Conservation (phyloP, 2,329 filamentous ascomycete genomes). For the Cercospora zeina region DNA sequence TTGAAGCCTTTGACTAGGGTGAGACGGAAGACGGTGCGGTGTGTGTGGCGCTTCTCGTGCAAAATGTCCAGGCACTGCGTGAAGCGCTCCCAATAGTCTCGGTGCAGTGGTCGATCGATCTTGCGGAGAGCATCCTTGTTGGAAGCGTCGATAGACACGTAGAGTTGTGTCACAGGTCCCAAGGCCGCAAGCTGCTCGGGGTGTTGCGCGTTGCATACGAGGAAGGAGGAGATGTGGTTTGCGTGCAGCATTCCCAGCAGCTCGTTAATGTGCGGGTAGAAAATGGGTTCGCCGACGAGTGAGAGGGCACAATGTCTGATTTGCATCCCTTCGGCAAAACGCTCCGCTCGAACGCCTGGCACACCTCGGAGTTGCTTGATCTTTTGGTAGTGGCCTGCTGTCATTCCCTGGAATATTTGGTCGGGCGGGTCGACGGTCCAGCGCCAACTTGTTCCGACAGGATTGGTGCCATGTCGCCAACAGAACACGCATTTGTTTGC, state of each 20-base stretch:
- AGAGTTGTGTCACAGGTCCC: constrained; percentile 86
- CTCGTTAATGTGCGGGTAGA: constrained; percentile 96
- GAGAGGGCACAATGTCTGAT: constrained; percentile 91
- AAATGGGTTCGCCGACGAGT: constrained; percentile 95
- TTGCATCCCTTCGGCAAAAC: constrained; percentile 87
- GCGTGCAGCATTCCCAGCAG: constrained; percentile 79
- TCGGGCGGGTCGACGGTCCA: constrained; percentile 93
- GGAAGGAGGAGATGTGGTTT: constrained; percentile 86
- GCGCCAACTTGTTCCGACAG: constrained; percentile 93
- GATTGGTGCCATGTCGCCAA: constrained; percentile 97
- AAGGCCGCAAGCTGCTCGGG: constrained; percentile 83
- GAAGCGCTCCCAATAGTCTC: constrained; percentile 98
- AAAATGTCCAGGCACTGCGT: constrained; percentile 86
- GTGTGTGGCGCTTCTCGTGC: constrained; percentile 75
- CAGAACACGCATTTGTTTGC: constrained; percentile 99
- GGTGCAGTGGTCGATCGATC: constrained; percentile 88
- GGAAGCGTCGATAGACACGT: constrained; percentile 92
- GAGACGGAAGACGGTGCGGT: constrained; percentile 90
- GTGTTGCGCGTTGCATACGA: constrained; percentile 97
- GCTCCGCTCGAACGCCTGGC: constrained; percentile 85
- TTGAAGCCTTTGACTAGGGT: constrained; percentile 99
- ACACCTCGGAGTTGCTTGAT: constrained; percentile 97
- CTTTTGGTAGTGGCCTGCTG: constrained; percentile 90
- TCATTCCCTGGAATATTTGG: constrained; percentile 85
- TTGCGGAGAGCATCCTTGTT: constrained; percentile 83